phyloP scores from a whole-genome alignment of 2,329 filamentous ascomycete species.

The Lecanicillium sp. region DNA sequence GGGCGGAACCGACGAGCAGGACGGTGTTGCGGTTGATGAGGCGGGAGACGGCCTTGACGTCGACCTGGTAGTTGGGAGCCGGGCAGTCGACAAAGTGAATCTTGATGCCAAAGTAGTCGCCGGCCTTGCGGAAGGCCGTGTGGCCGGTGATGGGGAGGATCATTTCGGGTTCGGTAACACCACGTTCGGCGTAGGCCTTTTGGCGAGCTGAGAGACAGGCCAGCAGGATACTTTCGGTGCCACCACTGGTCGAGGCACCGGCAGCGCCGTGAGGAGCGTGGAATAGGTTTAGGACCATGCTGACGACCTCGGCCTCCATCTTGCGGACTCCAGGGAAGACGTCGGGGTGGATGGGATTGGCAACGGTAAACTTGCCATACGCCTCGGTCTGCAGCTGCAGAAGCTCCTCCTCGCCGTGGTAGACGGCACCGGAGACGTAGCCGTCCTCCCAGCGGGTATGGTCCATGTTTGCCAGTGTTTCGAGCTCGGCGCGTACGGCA shows the following conservation, averaged over 20 bases:
- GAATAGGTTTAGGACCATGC: constrained; percentile 88
- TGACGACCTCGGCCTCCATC: constrained; percentile 97
- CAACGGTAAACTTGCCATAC: constrained; percentile 87
- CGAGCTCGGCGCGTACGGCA: constrained; percentile 69
- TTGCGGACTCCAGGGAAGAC: constrained; percentile 96
- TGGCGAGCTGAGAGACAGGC: constrained; percentile 85
- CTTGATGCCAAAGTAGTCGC: constrained; percentile 95
- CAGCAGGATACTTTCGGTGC: constrained; percentile 95
- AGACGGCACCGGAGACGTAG: constrained; percentile 87
- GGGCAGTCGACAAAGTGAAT: constrained; percentile 82
- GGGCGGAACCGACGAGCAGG: constrained; percentile 85
- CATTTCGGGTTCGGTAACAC: constrained; percentile 93
- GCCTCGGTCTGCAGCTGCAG: constrained; percentile 83
- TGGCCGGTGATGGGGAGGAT: constrained; percentile 92
- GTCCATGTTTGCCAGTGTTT: constrained; percentile 72
- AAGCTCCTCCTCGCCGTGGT: constrained; percentile 81
- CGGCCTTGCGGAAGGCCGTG: constrained; percentile 92
- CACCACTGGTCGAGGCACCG: constrained; percentile 84
- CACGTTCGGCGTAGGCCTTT: constrained; percentile 76
- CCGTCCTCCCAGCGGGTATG: constrained; percentile 97
- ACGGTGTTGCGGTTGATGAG: constrained; percentile 93
- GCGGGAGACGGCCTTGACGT: constrained; percentile 67
- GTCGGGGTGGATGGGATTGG: constrained; percentile 95
- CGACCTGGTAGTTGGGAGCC: constrained; percentile 75
- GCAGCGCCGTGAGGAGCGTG: constrained; percentile 79